Base-by-base conservation (phyloP, 768 basidiomycete genomes). In the Suillus brevipes region DNA sequence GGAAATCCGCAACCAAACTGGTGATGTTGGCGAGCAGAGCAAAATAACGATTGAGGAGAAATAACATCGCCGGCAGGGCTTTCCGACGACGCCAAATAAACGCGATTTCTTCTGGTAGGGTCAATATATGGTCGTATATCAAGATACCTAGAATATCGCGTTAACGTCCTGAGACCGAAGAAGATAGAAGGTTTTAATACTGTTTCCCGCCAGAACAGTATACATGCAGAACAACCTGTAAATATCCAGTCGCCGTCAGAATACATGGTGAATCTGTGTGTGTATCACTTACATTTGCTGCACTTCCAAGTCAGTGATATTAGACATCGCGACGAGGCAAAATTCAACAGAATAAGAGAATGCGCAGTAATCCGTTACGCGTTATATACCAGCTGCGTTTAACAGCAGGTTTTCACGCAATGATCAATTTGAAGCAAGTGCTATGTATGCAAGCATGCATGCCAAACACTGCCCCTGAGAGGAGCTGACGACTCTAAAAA, bases 21-120 rank as follows among this genome's bases (percentile, higher is more conserved):
- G 66, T 69, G 16, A 80, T 68, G 57, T 78, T 79, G 37, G 79
- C 81, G 50, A 82, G 71, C 58, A 83, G 75, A 2, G 82, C 77
- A 37, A 82, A 66, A 63, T 87, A 87, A 6, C 85, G 82, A 65
- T 84, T 84, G 40, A 83, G 56, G 58, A 83, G 80, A 71, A 86
- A 86, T 69, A 80, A 77, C 38, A 78, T 77, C 2, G 82, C 75
- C 61, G 82, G 80, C 10, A 67, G 59, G 1, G 72, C 75, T 61
- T 78, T 79, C 1, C 78, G 78, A 53, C 77, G 74, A 61, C 72
- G 72, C 85, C 85, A 87, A 6, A 87, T 69, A 60, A 78, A 77
- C 18, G 74, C 68, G 43, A 83, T 69, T 67, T 86, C 85, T 23
- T 70, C 70, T n/a, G 68, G 65, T 28, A 77, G 66, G 6, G 77